Base-by-base conservation (phyloP, 768 basidiomycete species). In the Galerina sulciceps region DNA sequence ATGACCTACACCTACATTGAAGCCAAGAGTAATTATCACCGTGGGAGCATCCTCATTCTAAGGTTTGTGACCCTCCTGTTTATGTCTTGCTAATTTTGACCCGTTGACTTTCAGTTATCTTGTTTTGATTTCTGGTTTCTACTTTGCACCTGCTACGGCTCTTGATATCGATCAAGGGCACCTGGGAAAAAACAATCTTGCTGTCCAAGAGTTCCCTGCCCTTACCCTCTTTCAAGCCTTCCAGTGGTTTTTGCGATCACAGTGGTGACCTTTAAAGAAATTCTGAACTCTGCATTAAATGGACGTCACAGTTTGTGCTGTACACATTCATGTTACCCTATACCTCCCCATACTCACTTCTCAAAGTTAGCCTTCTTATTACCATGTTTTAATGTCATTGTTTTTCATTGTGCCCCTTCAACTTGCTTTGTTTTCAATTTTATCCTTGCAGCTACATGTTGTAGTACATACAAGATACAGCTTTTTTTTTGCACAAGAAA, bases 1-100 rank as follows among this genome's bases (percentile, higher is more conserved):
- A 86, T 99, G 82, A 99, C 97, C 0, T 99, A 99, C 73, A 96
- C 95, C 4, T 99, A 97, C 71, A 97, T 99, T 67, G 97, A 99
- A 75, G 95, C 95, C n/a, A 94, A 90, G 79, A 92, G 91, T 66
- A 99, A 99, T 75, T 99, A 99, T 72, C 94, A 98, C 71, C 87
- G 97, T 65, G 97, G 97, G 46, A 94, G 92, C 65, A 97, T 97
- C 58, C 86, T 99, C 45, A 90, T 98, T 54, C 79, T 99, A 49
- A 95, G 95, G 93, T 96, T 65, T 46, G 71, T 59, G n/a, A 14
- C 35, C 13, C 23, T 11, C 8, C 46, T 35, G 46, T 47, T 26
- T n/a, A 2, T 26, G 23, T 6, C 56, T 26, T 20, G 14, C 34
- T 11, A 45, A 41, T 58, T 49, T 14, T 60, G 17, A 67, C 64